phyloP scores from a whole-genome alignment of 2,329 filamentous ascomycete species.

The Aspergillus pseudoglaucus region DNA sequence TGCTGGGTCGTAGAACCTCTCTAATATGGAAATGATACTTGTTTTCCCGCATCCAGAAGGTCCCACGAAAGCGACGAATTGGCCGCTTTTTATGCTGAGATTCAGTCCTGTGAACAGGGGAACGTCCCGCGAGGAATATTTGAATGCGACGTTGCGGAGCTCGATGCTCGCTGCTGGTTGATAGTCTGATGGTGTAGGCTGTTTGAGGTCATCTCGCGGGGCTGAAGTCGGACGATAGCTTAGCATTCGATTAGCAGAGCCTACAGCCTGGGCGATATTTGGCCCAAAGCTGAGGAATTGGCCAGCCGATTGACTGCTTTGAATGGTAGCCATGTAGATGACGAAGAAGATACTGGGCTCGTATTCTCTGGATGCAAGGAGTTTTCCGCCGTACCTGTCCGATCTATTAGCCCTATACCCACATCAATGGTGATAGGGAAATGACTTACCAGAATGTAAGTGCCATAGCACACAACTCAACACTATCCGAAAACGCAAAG shows the following conservation, averaged over 20 bases:
- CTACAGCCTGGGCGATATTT: slow-evolving; percentile 39
- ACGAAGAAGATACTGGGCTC: slow-evolving; percentile 46
- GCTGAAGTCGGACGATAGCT: slow-evolving; percentile 13
- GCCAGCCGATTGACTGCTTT: slow-evolving; percentile 61
- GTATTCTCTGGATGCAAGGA: slow-evolving; percentile 49
- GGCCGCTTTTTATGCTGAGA: slow-evolving; percentile 31
- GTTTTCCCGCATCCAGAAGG: slow-evolving; percentile 45
- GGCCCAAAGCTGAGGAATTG: slow-evolving; percentile 62
- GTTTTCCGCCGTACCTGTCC: slow-evolving; percentile 57
- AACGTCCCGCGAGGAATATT: slow-evolving; percentile 28
- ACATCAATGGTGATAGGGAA: not conserved
- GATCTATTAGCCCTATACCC: not conserved
- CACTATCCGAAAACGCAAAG: slow-evolving; percentile 64
- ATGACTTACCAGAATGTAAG: slow-evolving; percentile 49
- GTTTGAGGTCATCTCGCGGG: not conserved
- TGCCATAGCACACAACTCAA: slow-evolving; percentile 58
- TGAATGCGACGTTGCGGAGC: slow-evolving; percentile 29
- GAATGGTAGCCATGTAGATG: slow-evolving; percentile 60
- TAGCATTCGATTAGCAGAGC: slow-evolving; percentile 33
- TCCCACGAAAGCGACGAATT: slow-evolving; percentile 43
- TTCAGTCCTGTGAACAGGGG: slow-evolving; percentile 26
- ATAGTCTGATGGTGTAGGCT: not conserved
- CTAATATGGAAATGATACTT: slow-evolving; percentile 41
- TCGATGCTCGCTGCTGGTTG: slow-evolving; percentile 23
- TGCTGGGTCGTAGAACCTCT: slow-evolving; percentile 42